Conservation (phyloP, 1,284 basidiomycete species). For the Entoloma clypeatum region DNA sequence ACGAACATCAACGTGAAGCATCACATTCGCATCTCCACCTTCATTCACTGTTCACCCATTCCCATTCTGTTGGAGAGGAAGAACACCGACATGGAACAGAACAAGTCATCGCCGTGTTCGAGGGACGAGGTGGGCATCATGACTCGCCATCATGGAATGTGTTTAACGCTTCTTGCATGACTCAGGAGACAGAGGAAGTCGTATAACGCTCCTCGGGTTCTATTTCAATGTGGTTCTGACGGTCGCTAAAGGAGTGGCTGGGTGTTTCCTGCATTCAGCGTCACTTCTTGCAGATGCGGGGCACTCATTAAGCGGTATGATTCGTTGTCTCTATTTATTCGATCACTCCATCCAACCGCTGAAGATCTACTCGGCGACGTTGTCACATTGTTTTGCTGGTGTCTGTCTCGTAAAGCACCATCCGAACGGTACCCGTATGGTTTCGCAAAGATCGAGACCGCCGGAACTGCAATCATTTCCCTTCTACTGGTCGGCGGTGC, state of each 20-base stretch:
- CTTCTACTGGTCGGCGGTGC: slow-evolving; percentile 84
- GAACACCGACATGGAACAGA: slow-evolving; percentile 67
- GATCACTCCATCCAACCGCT: neutral
- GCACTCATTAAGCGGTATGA: slow-evolving; percentile 82
- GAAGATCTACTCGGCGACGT: slow-evolving; percentile 85
- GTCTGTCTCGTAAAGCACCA: slow-evolving; percentile 77
- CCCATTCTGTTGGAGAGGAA: slow-evolving; percentile 65
- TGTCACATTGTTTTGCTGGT: slow-evolving; percentile 91
- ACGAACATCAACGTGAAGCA: slow-evolving; percentile 27
- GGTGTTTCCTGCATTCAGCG: slow-evolving; percentile 87
- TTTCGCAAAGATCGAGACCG: slow-evolving; percentile 92
- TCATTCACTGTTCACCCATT: slow-evolving; percentile 57
- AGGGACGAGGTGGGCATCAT: slow-evolving; percentile 54
- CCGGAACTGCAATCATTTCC: slow-evolving; percentile 84
- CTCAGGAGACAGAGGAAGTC: slow-evolving; percentile 74
- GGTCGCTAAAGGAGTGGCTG: slow-evolving; percentile 78
- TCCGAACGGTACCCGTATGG: slow-evolving; percentile 81
- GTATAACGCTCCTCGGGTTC: slow-evolving; percentile 86
- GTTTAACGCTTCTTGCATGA: too few relatives aligned
- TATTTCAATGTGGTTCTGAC: slow-evolving; percentile 83
- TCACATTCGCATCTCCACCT: slow-evolving; percentile 49
- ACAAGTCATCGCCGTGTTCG: slow-evolving; percentile 67
- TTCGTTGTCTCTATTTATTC: neutral
- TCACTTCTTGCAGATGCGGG: slow-evolving; percentile 93
- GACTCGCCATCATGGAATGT: slow-evolving; percentile 2